Percentiles rank a stretch among this genome's conserved stretches.
phyloP scores from a whole-genome alignment of 257 asterid species.

The Echites panduratus region DNA sequence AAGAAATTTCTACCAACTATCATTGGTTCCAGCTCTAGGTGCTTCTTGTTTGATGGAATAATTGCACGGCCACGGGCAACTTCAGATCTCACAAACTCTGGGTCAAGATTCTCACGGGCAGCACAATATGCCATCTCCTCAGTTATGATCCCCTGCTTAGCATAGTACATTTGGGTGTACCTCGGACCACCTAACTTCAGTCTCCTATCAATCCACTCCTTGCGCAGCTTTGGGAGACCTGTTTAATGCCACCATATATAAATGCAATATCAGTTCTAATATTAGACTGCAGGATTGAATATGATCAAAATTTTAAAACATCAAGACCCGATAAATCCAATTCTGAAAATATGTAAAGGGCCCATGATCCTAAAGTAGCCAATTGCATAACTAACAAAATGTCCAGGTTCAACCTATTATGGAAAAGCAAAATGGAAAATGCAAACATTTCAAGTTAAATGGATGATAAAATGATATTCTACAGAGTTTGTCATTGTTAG shows the following conservation, averaged over 20 bases:
- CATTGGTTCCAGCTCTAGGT: constrained; percentile 88
- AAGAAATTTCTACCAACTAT: constrained; percentile 90
- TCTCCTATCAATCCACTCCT: constrained; percentile 80
- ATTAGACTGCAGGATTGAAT: neutral
- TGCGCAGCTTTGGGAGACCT: constrained; percentile 89
- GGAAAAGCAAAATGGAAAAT: neutral
- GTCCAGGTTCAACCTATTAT: too few species aligned
- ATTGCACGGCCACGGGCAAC: constrained; percentile 99
- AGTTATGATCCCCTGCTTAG: constrained; percentile 85
- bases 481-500: neutral
- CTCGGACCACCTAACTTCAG: constrained; percentile 77
- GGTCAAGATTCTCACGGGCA: constrained; percentile 85
- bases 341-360: neutral
- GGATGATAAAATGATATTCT: neutral
- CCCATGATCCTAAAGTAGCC: neutral
- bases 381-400: too few species aligned
- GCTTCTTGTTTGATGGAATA: constrained; percentile 93
- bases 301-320: neutral
- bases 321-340: neutral
- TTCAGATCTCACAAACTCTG: constrained; percentile 86
- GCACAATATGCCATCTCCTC: constrained; percentile 96
- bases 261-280: constrained; percentile 3
- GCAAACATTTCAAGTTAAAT: neutral
- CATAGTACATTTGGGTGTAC: constrained; percentile 87
- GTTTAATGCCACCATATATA: too few species aligned